These are phyloP conservation scores for Trichosanthes truncata DNA, from an alignment of 306 rosid species.

Conservation along the genomic window DNA sequence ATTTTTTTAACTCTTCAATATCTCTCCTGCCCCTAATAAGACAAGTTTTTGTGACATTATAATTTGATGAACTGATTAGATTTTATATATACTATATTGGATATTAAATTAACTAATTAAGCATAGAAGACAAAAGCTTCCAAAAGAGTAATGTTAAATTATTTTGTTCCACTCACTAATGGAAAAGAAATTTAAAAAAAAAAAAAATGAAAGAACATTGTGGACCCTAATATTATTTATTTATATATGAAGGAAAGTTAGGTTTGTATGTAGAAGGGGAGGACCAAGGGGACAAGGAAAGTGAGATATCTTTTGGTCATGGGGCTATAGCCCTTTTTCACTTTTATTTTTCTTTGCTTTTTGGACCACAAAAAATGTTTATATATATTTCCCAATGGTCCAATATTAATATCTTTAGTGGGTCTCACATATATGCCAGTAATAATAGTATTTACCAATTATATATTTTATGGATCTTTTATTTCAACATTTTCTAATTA, in stretches of 20 bases:
- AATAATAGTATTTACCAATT: background rate
- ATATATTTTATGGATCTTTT: background rate
- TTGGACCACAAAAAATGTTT: conserved; percentile 10
- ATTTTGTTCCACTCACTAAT: background rate
- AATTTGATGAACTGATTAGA: background rate
- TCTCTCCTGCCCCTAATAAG: background rate
- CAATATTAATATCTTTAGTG: conserved; percentile 8
- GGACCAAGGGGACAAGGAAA: conserved; percentile 11
- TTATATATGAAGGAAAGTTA: background rate
- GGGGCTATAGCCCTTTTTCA: background rate
- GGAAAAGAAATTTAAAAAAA: background rate
- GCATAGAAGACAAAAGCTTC: conserved; percentile 4
- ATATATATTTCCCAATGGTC: background rate
- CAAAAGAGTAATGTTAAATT: background rate
- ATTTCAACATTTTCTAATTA: background rate
- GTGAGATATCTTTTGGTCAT: conserved; percentile 10
- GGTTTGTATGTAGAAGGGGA: background rate
- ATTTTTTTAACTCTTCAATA: background rate
- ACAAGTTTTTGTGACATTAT: background rate
- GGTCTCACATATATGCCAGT: conserved; percentile 4
- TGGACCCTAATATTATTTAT: conserved; percentile 5
- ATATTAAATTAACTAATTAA: background rate
- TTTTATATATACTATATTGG: background rate
- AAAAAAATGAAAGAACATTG: background rate
- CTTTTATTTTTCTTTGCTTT: background rate